These are phyloP conservation scores for Penicillium hesseltinei DNA, from an alignment of 2,329 filamentous ascomycete species.

Conservation along the genomic window DNA sequence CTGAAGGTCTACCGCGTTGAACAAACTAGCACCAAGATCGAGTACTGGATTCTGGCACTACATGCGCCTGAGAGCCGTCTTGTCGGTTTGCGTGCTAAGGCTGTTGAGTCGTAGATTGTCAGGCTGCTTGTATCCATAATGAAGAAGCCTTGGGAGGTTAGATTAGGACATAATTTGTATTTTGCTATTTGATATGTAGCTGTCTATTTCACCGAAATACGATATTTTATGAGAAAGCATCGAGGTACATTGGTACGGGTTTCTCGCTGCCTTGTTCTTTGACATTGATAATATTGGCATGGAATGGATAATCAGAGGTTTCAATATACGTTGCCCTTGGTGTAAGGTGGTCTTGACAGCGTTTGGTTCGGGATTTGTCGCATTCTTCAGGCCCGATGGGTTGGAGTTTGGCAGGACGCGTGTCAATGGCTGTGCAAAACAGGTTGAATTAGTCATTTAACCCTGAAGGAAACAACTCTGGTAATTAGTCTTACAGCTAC, in stretches of 20 bases:
- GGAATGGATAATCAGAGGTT: neutral
- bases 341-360: conserved; percentile 6
- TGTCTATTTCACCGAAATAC: neutral
- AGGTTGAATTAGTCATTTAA: neutral
- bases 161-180: neutral
- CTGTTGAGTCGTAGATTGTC: conserved; percentile 63
- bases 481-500: neutral
- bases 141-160: neutral
- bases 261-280: neutral
- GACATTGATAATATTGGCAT: neutral
- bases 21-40: conserved; percentile 61
- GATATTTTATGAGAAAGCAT: neutral
- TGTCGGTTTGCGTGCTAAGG: conserved; percentile 74
- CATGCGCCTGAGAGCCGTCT: conserved; percentile 59
- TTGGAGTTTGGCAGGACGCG: conserved; percentile 19
- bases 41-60: conserved; percentile 77
- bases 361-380: neutral
- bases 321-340: neutral
- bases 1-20: conserved; percentile 73
- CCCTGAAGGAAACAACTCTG: neutral
- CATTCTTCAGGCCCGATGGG: conserved; percentile 13
- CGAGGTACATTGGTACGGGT: neutral
- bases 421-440: conserved; percentile 20
- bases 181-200: neutral
- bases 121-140: neutral